These are phyloP conservation scores for Suillus americanus DNA, from an alignment of 768 basidiomycete genomes.

Conservation along the genomic window DNA sequence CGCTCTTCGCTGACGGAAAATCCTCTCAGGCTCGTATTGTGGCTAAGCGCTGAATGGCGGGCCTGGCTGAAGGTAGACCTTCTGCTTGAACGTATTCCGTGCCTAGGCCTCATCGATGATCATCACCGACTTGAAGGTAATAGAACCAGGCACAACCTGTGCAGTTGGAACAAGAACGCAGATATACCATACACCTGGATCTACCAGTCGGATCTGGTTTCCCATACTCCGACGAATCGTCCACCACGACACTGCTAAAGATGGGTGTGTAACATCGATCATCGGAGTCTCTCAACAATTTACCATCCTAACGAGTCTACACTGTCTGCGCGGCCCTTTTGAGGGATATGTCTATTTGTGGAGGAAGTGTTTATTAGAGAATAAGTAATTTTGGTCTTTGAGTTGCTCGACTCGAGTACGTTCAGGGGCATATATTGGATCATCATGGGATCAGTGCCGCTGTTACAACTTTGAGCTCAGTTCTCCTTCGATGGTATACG, in stretches of 20 bases:
- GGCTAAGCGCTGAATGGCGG: conserved; percentile 32
- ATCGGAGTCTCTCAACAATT: not conserved
- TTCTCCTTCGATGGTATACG: not conserved
- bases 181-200: conserved; percentile 30
- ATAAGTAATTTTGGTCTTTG: not conserved
- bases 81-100: conserved; percentile 27
- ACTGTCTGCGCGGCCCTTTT: not conserved
- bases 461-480: not conserved
- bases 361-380: not conserved
- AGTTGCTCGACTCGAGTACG: not conserved
- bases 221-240: conserved; percentile 39
- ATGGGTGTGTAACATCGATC: conserved; percentile 21
- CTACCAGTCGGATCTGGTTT: conserved; percentile 45
- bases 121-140: conserved; percentile 17
- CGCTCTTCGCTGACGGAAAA: conserved; percentile 25
- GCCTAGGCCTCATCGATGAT: too few species aligned
- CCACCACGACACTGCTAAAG: conserved; percentile 30
- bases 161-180: conserved; percentile 43
- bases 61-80: conserved; percentile 34
- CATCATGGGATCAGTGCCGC: not conserved
- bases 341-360: too few species aligned
- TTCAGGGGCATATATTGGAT: not conserved
- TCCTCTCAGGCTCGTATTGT: conserved; percentile 20
- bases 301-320: not conserved
- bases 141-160: conserved; percentile 31